Conservation (phyloP, 805 yeast genomes). For the Saturnispora diversa region DNA sequence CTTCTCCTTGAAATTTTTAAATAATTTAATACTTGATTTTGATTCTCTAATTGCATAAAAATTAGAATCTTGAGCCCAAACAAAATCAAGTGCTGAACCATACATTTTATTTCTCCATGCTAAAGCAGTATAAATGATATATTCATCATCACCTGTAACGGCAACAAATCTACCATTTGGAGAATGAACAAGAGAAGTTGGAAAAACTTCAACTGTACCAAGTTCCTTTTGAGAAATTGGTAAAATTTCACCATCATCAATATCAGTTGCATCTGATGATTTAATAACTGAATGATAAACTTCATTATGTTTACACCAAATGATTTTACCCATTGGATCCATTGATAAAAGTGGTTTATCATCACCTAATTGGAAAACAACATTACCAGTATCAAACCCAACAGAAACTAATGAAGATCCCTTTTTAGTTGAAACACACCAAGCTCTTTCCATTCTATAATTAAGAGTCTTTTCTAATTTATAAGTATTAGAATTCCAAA, state of each 20-base stretch:
- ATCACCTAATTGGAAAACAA: conserved; percentile 82
- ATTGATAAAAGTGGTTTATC: conserved; percentile 91
- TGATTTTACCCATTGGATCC: conserved; percentile 87
- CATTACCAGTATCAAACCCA: conserved; percentile 92
- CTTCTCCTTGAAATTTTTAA: conserved; percentile 79
- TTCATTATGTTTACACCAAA: conserved; percentile 88
- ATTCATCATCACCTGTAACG: conserved; percentile 97
- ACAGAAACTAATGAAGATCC: conserved; percentile 74
- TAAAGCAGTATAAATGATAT: conserved; percentile 87
- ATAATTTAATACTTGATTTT: conserved; percentile 55
- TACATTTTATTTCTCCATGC: conserved; percentile 97
- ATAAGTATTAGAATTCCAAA: conserved; percentile 94
- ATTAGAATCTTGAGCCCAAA: conserved; percentile 90
- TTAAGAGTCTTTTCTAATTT: conserved; percentile 87
- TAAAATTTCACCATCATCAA: conserved; percentile 72
- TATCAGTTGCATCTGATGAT: conserved; percentile 46
- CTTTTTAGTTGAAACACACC: conserved; percentile 82
- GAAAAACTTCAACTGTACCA: conserved; percentile 91
- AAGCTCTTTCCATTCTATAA: conserved; percentile 88
- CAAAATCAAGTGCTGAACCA: conserved; percentile 85
- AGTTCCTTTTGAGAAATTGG: conserved; percentile 79
- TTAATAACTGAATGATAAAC: conserved; percentile 77
- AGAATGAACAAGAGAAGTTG: conserved; percentile 79
- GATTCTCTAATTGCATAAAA: conserved; percentile 77
- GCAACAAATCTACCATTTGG: conserved; percentile 97